Conservation (phyloP, 257 asterid genomes). For the Nicotiana otophora region DNA sequence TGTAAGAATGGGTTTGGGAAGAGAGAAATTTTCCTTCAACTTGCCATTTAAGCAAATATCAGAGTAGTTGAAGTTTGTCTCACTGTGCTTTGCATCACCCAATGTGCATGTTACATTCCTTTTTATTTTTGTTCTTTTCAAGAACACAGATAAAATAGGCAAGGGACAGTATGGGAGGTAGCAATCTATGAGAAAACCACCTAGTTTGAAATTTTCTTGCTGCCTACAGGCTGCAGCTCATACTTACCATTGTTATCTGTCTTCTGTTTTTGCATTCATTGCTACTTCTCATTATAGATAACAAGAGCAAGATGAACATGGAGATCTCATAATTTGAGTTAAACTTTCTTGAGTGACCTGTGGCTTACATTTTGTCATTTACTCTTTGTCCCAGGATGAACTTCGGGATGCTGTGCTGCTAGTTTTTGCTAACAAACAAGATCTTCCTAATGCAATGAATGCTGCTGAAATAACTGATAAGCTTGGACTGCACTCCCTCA, state of each 20-base stretch:
- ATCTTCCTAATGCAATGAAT: conserved; percentile 93
- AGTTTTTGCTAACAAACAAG: conserved; percentile 87
- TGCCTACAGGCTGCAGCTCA: not conserved
- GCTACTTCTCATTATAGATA: not conserved
- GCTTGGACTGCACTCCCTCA: conserved; percentile 87
- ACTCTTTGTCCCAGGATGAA: conserved; percentile 53
- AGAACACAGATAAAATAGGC: conserved; percentile 1
- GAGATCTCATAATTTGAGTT: not conserved
- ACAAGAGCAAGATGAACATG: not conserved
- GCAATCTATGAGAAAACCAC: not conserved
- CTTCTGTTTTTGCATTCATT: not conserved
- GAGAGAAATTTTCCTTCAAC: not conserved
- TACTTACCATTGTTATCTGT: not conserved
- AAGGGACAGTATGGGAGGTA: not conserved
- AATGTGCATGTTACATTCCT: not conserved
- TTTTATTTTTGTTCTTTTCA: not conserved
- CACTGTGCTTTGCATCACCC: not conserved
- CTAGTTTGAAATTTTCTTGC: not conserved
- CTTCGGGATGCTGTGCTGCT: conserved; percentile 83
- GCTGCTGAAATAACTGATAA: conserved; percentile 91
- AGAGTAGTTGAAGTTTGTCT: not conserved
- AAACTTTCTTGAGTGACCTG: conserved; percentile 1
- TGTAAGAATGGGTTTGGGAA: not conserved
- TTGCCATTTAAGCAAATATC: not conserved
- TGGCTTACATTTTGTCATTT: not conserved